Evolutionary conservation across 352 stramenopile species (phyloP), one percentile per base, ranked within the genome.

Genomic region (Phytopythium montanum): DNA sequence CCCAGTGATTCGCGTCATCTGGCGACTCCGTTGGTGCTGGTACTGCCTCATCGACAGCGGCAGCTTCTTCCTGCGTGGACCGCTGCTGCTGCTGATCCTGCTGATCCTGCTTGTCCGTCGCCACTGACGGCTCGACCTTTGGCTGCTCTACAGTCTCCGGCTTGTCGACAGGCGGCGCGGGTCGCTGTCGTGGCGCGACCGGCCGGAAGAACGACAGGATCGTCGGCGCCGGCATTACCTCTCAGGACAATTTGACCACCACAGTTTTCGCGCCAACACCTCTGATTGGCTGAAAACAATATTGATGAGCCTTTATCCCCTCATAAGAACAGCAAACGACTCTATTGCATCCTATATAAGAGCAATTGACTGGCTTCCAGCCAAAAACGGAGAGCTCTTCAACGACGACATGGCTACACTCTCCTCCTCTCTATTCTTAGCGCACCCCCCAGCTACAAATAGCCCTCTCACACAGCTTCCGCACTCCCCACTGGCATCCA

Each of bases 191-290:
- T 1, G 21, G 36, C 6, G 25, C 36, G 8, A 55, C 29, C 3
- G 52, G 52, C 38, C 23, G 33, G 52, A 58, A 58, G 52, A 49
- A 58, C 31, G 33, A 25, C 23, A 44, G 38, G 52, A 58, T 58
- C 28, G 52, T 38, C 21, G 52, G 21, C 52, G 52, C 49, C 52
- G 21, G 52, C 52, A 45, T 58, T 38, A 8, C 33, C n/a, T 14
- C 7, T 19, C 1, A 31, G 12, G n/a, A n/a, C n/a, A n/a, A n/a
- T 6, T 6, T 19, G 21, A 18, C 10, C 23, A 14, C 45, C 10
- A 5, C 5, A 12, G 19, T 34, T 31, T 29, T 31, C 18, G 18
- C n/a, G 28, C 29, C 21, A 52, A 52, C 13, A 7, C 16, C 5
- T 52, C 10, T 52, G 45, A 52, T 52, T 52, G 45, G 45, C 23